Percentiles rank a stretch among this genome's conserved stretches.
Conservation (phyloP, 2,329 filamentous ascomycete genomes). For the Aspergillus pseudonomiae region DNA sequence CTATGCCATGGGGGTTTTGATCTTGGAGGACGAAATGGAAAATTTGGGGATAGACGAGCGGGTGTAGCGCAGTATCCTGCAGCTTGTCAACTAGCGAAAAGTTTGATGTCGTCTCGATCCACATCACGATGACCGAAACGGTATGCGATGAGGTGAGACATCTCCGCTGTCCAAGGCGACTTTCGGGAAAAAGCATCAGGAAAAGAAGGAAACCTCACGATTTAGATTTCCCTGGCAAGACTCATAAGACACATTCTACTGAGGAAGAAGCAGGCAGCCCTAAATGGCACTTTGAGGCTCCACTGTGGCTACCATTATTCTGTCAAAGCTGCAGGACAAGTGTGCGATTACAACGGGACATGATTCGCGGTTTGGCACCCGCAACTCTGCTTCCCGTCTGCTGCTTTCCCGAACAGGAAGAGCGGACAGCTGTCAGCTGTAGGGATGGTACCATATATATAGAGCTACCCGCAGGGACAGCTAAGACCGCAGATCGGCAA, state of each 20-base stretch:
- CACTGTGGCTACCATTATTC: not conserved
- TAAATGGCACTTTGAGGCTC: not conserved
- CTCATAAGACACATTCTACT: not conserved
- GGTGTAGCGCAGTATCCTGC: not conserved
- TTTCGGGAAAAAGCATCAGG: not conserved
- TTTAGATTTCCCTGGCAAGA: not conserved
- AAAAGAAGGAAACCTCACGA: not conserved
- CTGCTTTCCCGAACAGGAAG: not conserved
- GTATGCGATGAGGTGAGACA: not conserved
- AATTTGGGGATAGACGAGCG: conserved; percentile 57
- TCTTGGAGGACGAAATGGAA: conserved; percentile 75
- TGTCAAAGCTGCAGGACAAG: not conserved
- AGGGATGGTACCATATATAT: conserved; percentile 4
- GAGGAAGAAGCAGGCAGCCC: not conserved
- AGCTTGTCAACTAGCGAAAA: not conserved
- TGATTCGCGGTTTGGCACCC: conserved; percentile 3
- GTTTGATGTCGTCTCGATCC: not conserved
- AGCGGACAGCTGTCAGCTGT: conserved; percentile 3
- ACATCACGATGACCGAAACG: not conserved
- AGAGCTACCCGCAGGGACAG: not conserved
- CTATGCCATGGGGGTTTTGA: conserved; percentile 78
- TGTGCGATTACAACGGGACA: not conserved
- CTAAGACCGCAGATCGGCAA: not conserved
- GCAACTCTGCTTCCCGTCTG: not conserved
- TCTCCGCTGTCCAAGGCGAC: not conserved